Evolutionary conservation across 2,329 filamentous ascomycete genomes (phyloP).

Genomic region (Septoria petroselini): DNA sequence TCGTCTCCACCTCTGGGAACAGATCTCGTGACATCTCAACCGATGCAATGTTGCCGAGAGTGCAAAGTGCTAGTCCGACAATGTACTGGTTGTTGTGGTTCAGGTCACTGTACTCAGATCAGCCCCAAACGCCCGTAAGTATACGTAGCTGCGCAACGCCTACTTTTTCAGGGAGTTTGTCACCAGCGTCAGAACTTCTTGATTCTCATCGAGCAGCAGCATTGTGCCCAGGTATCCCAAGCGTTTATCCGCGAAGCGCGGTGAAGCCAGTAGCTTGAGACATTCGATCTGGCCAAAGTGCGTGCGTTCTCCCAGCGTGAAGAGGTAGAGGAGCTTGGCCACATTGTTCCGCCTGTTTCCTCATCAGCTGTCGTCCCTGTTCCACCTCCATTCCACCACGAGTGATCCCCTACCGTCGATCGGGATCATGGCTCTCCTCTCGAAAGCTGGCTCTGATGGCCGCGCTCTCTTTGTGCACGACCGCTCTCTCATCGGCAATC

Average conservation of each 20-base stretch:
- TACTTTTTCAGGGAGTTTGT: conserved; percentile 98
- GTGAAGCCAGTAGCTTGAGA: conserved; percentile 91
- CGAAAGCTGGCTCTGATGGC: conserved; percentile 96
- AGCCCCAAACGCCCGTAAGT: neutral
- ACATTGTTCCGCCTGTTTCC: conserved; percentile 87
- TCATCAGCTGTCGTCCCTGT: conserved; percentile 8
- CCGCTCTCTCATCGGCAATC: conserved; percentile 95
- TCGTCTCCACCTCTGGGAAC: conserved; percentile 90
- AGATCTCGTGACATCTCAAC: conserved; percentile 97
- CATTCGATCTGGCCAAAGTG: conserved; percentile 99
- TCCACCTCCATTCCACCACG: conserved; percentile 20
- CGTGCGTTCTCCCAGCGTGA: conserved; percentile 93
- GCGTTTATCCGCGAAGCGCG: conserved; percentile 95
- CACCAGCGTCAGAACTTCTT: conserved; percentile 93
- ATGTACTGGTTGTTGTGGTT: conserved; percentile 98
- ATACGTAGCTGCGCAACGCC: conserved; percentile 27
- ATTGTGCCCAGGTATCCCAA: conserved; percentile 95
- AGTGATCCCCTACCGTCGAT: conserved; percentile 73
- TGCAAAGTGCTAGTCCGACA: conserved; percentile 91
- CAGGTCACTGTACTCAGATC: conserved; percentile 65
- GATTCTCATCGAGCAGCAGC: conserved; percentile 93
- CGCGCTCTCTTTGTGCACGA: conserved; percentile 98
- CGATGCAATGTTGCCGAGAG: conserved; percentile 94
- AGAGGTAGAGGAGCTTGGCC: conserved; percentile 95
- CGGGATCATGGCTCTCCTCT: conserved; percentile 91